A percentile compares a stretch with the other conserved stretches of the same genome.
Evolutionary conservation across 345 rosid species (phyloP).

Genomic region (Aurinia saxatilis): DNA sequence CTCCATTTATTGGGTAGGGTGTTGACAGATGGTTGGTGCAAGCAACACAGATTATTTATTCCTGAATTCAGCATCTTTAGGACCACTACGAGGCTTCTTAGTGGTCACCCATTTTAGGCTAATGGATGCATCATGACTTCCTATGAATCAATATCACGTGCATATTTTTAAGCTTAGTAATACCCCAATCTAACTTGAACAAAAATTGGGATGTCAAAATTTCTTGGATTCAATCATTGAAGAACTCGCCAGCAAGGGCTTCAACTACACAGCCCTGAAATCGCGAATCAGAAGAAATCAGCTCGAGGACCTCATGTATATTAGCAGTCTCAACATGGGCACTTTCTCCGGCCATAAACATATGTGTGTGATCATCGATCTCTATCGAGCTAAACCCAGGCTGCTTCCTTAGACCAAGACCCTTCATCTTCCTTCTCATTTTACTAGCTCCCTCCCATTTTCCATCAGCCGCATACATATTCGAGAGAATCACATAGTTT

Average conservation of each 20-base stretch:
- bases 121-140: neutral
- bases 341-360: conserved; percentile 61
- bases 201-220: neutral
- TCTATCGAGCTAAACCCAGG: conserved; percentile 75
- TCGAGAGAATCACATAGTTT: conserved; percentile 59
- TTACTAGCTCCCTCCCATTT: conserved; percentile 70
- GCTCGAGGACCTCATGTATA: conserved; percentile 42
- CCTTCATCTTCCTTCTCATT: conserved; percentile 65
- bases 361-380: conserved; percentile 45
- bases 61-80: neutral
- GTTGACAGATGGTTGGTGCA: neutral
- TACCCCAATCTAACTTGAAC: neutral
- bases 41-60: no score
- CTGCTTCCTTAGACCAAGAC: conserved; percentile 56
- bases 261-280: conserved; percentile 31
- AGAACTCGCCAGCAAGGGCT: conserved; percentile 3
- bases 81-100: neutral
- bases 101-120: neutral
- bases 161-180: neutral
- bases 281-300: conserved; percentile 37
- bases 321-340: conserved; percentile 37
- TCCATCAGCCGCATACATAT: conserved; percentile 63
- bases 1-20: neutral
- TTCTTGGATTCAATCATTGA: neutral
- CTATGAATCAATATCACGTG: neutral